Base-by-base conservation (phyloP, 805 yeast species). In the Starmerella stigmatis region DNA sequence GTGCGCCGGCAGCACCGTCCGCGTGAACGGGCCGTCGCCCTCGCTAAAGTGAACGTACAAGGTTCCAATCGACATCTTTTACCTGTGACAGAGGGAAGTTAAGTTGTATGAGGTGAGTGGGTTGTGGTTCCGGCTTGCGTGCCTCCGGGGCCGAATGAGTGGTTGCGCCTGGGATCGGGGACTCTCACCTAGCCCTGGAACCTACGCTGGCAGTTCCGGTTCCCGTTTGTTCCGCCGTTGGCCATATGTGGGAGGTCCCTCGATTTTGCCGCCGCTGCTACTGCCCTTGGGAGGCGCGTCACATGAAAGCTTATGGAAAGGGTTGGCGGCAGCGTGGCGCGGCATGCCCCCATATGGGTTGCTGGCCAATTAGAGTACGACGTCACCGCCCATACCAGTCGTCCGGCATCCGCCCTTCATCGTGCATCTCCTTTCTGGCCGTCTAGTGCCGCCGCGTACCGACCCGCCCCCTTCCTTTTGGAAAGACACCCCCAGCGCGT, bases 1-100 rank as follows among this genome's bases (percentile, higher is more conserved):
- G 8, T 35, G 19, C 27, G 36, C 26, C 15, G 56, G 49, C 13
- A 50, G 40, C 28, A 54, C 42, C 1, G 44, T 54, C 10, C 60
- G 48, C 4, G 60, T 57, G 11, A 58, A 48, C 16, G 34, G 29
- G 20, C 54, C 48, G 38, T 57, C 60, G 13, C 53, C 58, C 16
- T 43, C 51, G 13, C 34, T 42, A 20, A 32, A 19, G 13, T 41
- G 17, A 15, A 30, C 22, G 41, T 57, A 57, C 16, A 57, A 33
- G 1, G 56, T 57, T 5, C 56, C 60, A 3, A 43, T 15, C 3
- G 47, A 13, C 57, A 53, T 53, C 15, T 29, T 22, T 30, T 15
- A 15, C 16, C 15, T 10, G 16, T 23, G 29, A 5, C 5, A 21
- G 6, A 5, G 21, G 40, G 23, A 23, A 10, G 20, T 17, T 6